Base-by-base conservation (phyloP, 192 early-diverging fungal genomes). In the Radiomyces spectabilis region DNA sequence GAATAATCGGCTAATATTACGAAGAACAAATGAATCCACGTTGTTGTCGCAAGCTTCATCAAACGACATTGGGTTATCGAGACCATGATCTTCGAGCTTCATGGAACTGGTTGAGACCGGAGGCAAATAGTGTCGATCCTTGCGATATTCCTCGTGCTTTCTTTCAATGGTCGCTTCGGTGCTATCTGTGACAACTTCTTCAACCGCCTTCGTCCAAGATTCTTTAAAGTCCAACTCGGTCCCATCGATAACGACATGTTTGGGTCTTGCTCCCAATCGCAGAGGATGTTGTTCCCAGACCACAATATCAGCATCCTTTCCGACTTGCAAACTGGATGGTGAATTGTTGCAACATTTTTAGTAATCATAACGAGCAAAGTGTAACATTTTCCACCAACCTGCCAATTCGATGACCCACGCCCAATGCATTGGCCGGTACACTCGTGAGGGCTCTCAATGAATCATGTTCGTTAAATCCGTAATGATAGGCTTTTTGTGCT, bases 271-370 rank as follows among this genome's bases (percentile, higher is more conserved):
- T 13, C 80, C 81, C 18, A 85, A 51, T 3, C 55, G 41, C 2
- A 85, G 63, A n/a, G 84, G 84, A 56, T 83, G 69, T 29, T 72
- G 68, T 54, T 83, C 72, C 83, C 83, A 85, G 39, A 85, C 66
- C 4, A 85, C 80, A n/a, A 83, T 41, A 57, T 85, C 83, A 4
- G 83, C 83, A 63, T 85, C 83, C 42, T 71, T 80, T 21, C 80
- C 82, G 8, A 46, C 32, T 24, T 29, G 50, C 39, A 85, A 38
- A 13, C 61, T 55, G 18, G 3, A 33, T 10, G 24, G 10, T 55
- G 26, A 42, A 10, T 3, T 4, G 9, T n/a, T n/a, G n/a, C n/a
- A n/a, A n/a, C n/a, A n/a, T n/a, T n/a, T n/a, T n/a, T n/a, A n/a
- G n/a, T n/a, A n/a, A n/a, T n/a, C n/a, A n/a, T n/a, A n/a, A n/a